A percentile compares a stretch with the other conserved stretches of the same genome.
Conservation (phyloP, 192 early-diverging fungal species). For the Entomortierella lignicola region DNA sequence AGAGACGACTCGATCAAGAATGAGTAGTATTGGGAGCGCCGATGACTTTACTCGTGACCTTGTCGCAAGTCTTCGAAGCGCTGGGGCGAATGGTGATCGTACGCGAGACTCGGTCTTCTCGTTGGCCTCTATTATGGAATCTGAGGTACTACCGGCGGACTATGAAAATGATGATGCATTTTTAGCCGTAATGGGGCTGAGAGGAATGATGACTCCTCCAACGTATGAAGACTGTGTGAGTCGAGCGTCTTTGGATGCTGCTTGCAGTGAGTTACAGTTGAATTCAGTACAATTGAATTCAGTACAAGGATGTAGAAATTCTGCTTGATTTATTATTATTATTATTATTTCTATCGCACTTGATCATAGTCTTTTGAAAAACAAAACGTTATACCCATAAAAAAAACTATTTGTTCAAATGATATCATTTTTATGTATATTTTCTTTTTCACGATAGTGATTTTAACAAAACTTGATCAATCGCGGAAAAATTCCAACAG, state of each 20-base stretch:
- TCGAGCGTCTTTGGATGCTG: not conserved
- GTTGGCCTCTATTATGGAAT: not conserved
- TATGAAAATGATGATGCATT: constrained; percentile 1
- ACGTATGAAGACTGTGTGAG: constrained; percentile 6
- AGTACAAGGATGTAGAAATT: no score
- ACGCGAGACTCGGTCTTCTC: not conserved
- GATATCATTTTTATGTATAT: no score
- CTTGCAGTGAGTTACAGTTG: not conserved
- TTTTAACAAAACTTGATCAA: no score
- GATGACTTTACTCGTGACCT: not conserved
- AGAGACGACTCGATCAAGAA: not conserved
- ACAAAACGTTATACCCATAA: no score
- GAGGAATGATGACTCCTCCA: constrained; percentile 4
- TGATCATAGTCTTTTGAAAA: no score
- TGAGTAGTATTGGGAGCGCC: not conserved
- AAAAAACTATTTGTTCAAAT: no score
- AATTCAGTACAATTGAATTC: no score
- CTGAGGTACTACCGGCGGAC: not conserved
- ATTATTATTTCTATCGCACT: no score
- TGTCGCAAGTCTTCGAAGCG: not conserved
- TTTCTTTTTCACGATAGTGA: no score
- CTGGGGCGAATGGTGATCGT: not conserved
- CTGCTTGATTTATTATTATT: not conserved
- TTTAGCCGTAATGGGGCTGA: not conserved
- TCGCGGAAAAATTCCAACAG: no score